Evolutionary conservation across 208 protist genomes (phyloP), one percentile per base, ranked within the genome.

Genomic region (Leishmania martiniquensis): DNA sequence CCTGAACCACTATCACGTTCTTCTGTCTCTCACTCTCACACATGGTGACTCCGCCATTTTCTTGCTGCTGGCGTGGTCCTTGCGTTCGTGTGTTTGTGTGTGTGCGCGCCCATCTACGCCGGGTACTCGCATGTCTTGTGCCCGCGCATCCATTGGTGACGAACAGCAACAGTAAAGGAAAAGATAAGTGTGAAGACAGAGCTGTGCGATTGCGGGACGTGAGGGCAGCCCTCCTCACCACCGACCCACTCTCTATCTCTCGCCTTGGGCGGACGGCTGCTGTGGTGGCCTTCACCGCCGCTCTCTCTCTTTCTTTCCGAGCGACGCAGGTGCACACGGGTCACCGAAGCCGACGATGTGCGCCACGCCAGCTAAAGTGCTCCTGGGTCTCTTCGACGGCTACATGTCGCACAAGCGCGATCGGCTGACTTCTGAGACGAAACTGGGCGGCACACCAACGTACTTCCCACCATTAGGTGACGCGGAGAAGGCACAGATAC

Each of bases 351-450:
- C 1, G 32, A 55, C 49, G 22, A 59, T 57, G 42, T 47, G n/a
- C 12, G 32, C 55, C 59, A 29, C 77, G 39, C 65, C 71, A 77
- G 51, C 69, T 3, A 70, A 70, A 13, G 86, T 91, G 39, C 82
- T 93, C 32, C 73, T 96, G 57, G 92, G 90, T 32, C 68, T 96
- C 32, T 96, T 91, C 82, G 92, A 94, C 76, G 92, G 90, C 32
- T 96, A 95, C 84, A 95, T 96, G 92, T 76, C 85, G 0, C 66
- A 49, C 12, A 45, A 76, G 3, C 75, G 73, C 34, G 87, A 96
- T 76, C 49, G 49, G 25, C 83, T 93, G 52, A 92, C 92, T 3
- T 94, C 87, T 0, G 87, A 92, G 59, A 96, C 92, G 4, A 96
- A 96, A 73, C 78, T 94, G 44, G 92, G 92, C 44, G 92, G 92